Conservation (phyloP, 768 basidiomycete genomes). For the Russula earlei region DNA sequence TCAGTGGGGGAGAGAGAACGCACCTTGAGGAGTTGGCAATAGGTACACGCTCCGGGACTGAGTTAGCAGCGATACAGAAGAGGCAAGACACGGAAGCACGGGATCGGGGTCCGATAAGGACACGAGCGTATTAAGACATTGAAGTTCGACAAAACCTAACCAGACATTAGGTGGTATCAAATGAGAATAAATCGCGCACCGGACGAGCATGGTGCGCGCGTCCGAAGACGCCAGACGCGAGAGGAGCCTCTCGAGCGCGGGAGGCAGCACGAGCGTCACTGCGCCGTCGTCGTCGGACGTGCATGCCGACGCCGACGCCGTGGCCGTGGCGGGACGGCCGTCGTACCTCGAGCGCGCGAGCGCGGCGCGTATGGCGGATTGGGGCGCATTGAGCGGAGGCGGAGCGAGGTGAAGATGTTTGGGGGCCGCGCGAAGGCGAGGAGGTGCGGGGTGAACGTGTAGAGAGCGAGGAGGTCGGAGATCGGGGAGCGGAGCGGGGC, state of each 20-base stretch:
- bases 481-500: constrained; percentile 3
- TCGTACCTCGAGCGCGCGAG: not conserved
- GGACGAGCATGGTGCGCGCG: constrained; percentile 14
- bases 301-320: not conserved
- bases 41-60: too few species aligned
- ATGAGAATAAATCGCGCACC: too few species aligned
- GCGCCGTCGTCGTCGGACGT: not conserved
- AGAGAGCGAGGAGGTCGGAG: constrained; percentile 10
- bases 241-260: constrained; percentile 13
- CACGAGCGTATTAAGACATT: too few species aligned
- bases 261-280: not conserved
- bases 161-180: too few species aligned
- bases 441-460: constrained; percentile 8
- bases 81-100: too few species aligned
- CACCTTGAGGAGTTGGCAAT: too few species aligned
- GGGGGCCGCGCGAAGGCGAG: constrained; percentile 12
- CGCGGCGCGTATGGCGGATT: constrained; percentile 4
- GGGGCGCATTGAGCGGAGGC: constrained; percentile 10
- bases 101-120: too few species aligned
- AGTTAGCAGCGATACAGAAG: too few species aligned
- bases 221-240: constrained; percentile 18
- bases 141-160: too few species aligned
- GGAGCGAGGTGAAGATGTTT: constrained; percentile 17
- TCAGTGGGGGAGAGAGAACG: too few species aligned
- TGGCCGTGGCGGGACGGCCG: too few species aligned